These are phyloP conservation scores for Potentilla sterilis DNA, from an alignment of 306 rosid species.

Conservation along the genomic window DNA sequence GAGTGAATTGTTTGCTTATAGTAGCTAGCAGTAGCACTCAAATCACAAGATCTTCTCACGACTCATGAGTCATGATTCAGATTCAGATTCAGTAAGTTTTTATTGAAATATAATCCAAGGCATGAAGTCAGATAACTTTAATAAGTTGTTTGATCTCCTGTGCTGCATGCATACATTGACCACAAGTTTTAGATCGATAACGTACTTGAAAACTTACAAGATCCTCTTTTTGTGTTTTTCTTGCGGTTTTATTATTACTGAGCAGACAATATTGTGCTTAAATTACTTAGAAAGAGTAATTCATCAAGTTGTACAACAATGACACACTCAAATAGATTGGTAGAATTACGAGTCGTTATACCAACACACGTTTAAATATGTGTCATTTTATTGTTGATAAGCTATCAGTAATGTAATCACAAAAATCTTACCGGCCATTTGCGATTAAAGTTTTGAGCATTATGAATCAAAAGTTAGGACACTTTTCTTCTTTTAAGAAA, in stretches of 20 bases:
- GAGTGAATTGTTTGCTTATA: background rate
- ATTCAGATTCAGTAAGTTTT: constrained; percentile 4
- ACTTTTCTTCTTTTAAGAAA: background rate
- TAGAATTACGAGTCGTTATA: too few species aligned
- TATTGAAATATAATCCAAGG: background rate
- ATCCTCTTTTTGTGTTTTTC: too few species aligned
- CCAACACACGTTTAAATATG: too few species aligned
- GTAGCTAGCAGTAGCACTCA: constrained; percentile 7
- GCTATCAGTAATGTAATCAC: background rate
- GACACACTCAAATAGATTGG: too few species aligned
- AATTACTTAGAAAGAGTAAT: too few species aligned
- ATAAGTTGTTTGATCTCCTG: background rate
- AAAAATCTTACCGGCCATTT: background rate
- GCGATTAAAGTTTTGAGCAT: background rate
- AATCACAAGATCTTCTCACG: constrained; percentile 20
- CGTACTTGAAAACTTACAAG: background rate
- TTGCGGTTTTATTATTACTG: too few species aligned
- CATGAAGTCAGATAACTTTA: constrained; percentile 3
- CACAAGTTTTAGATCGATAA: background rate
- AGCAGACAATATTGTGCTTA: too few species aligned
- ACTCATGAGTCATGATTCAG: constrained; percentile 5
- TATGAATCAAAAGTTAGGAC: background rate
- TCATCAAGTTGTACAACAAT: too few species aligned
- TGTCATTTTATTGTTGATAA: background rate
- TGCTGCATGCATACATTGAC: background rate